phyloP scores from a whole-genome alignment of 2,329 filamentous ascomycete genomes.

The Pseudovirgaria hyperparasitica region DNA sequence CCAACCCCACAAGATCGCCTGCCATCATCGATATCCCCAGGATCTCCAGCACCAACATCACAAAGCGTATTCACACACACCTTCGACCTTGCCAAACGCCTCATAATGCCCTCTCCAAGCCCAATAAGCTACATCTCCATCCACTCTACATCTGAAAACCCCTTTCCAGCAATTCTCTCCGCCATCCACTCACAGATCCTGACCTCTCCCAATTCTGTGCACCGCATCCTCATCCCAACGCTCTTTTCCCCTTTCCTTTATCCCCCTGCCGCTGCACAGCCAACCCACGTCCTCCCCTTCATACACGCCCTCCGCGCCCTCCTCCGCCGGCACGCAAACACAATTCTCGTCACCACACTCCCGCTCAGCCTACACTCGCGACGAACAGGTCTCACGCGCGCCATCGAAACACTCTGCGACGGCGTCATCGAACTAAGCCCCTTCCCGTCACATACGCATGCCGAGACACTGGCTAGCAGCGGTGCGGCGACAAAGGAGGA shows the following conservation, averaged over 20 bases:
- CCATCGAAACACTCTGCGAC: constrained; percentile 76
- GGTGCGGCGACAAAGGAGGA: constrained; percentile 45
- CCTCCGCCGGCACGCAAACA: constrained; percentile 53
- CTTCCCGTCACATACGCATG: constrained; percentile 49
- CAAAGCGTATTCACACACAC: constrained; percentile 34
- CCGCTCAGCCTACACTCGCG: constrained; percentile 72
- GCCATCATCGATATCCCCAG: neutral
- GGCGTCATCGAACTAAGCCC: constrained; percentile 74
- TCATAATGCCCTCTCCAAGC: constrained; percentile 27
- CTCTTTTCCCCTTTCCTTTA: constrained; percentile 82
- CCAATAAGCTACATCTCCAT: constrained; percentile 39
- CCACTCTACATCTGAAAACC: constrained; percentile 38
- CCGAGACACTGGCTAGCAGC: constrained; percentile 34
- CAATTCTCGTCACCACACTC: constrained; percentile 62
- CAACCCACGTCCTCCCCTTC: constrained; percentile 65
- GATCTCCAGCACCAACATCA: constrained; percentile 8
- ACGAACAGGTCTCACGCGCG: constrained; percentile 61
- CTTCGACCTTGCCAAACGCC: constrained; percentile 40
- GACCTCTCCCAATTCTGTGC: constrained; percentile 43
- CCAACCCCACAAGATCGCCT: neutral
- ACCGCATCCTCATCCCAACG: constrained; percentile 74
- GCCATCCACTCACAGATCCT: constrained; percentile 41
- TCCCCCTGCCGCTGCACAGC: constrained; percentile 53
- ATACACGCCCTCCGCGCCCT: constrained; percentile 66
- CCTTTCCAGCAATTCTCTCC: constrained; percentile 56